Evolutionary conservation across 768 basidiomycete species (phyloP).

Genomic region (Kwoniella pini): DNA sequence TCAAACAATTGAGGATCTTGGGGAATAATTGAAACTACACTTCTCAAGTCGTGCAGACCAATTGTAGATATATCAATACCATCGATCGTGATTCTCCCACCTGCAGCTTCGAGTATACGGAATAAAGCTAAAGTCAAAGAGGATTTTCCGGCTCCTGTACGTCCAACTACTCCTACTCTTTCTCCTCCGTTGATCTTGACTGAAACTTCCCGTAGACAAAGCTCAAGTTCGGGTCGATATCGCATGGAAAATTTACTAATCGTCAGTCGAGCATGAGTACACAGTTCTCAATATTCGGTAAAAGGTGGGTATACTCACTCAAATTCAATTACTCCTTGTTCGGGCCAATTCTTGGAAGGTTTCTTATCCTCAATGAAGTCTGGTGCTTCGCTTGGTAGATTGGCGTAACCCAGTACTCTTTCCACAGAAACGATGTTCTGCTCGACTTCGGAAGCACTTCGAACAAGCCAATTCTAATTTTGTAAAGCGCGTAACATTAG

Average conservation of each 20-base stretch:
- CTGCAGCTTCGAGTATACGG: conserved; percentile 64
- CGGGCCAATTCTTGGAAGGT: conserved; percentile 42
- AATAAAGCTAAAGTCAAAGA: conserved; percentile 54
- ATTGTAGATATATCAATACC: conserved; percentile 70
- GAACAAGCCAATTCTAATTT: conserved; percentile 55
- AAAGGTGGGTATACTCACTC: conserved; percentile 30
- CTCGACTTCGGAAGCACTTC: conserved; percentile 54
- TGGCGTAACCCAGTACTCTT: conserved; percentile 50
- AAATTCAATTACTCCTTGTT: conserved; percentile 50
- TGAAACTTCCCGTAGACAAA: conserved; percentile 49
- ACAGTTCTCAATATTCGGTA: not conserved
- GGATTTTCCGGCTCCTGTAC: conserved; percentile 54
- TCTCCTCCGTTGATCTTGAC: conserved; percentile 53
- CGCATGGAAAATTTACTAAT: conserved; percentile 49
- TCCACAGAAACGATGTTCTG: conserved; percentile 55
- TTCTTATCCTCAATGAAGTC: conserved; percentile 49
- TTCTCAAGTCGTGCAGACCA: conserved; percentile 49
- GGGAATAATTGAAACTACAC: conserved; percentile 75
- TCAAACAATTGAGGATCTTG: conserved; percentile 62
- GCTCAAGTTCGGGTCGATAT: conserved; percentile 54
- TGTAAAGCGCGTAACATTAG: no score
- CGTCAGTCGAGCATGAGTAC: not conserved
- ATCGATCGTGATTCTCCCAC: conserved; percentile 77
- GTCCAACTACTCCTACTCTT: conserved; percentile 50
- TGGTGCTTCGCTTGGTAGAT: conserved; percentile 49